Conservation (phyloP, 1,139 yeast genomes). For the Yamadazyma triangularis region DNA sequence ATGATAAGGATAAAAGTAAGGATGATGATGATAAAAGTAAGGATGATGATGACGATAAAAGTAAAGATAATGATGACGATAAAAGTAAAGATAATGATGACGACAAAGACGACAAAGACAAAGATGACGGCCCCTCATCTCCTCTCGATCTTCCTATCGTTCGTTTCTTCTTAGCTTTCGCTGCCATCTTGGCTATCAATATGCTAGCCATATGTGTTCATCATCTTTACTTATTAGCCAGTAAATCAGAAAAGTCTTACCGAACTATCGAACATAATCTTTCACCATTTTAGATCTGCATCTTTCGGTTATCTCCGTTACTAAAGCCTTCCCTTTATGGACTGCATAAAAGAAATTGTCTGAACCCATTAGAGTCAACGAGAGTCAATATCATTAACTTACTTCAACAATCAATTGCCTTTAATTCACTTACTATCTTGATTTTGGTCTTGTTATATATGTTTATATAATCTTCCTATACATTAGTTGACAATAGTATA, state of each 20-base stretch:
- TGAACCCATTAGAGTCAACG: too few relatives aligned
- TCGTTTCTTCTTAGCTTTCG: conserved; percentile 25
- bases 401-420: too few relatives aligned
- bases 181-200: conserved; percentile 28
- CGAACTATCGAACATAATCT: conserved; percentile 32
- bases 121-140: conserved; percentile 1
- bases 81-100: conserved; percentile 1
- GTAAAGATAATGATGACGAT: conserved; percentile 3
- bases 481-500: too few relatives aligned
- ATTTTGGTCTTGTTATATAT: too few relatives aligned
- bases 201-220: conserved; percentile 33
- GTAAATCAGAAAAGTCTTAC: conserved; percentile 28
- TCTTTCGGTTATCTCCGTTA: too few relatives aligned
- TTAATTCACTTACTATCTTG: too few relatives aligned
- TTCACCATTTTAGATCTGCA: conserved; percentile 23
- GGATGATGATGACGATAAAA: conserved; percentile 2
- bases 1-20: background rate
- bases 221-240: conserved; percentile 27
- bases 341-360: too few relatives aligned
- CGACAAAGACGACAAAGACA: conserved; percentile 2
- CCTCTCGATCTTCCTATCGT: conserved; percentile 16
- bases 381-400: too few relatives aligned
- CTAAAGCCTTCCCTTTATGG: too few relatives aligned
- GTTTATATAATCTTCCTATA: too few relatives aligned
- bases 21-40: conserved; percentile 3